These are phyloP conservation scores for Saturnispora diversa DNA, from an alignment of 805 yeast genomes.

Conservation along the genomic window DNA sequence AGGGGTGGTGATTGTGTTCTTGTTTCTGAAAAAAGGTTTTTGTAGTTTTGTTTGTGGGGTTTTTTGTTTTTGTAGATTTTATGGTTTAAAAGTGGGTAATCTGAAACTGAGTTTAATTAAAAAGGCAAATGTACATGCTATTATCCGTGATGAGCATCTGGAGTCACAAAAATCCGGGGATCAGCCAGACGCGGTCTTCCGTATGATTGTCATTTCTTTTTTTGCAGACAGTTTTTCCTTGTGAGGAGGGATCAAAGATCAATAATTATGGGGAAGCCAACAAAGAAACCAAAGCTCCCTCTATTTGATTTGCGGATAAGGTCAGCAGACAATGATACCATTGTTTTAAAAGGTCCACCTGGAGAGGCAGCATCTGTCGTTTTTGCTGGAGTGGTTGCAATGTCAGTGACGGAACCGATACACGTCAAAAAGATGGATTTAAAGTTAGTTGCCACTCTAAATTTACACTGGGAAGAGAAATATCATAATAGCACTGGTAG, in stretches of 20 bases:
- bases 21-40: constrained; percentile 44
- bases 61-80: neutral
- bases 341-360: constrained; percentile 71
- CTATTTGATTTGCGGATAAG: constrained; percentile 46
- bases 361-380: constrained; percentile 71
- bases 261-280: constrained; percentile 18
- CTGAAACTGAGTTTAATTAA: too few relatives aligned
- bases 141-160: too few relatives aligned
- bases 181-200: too few relatives aligned
- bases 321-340: constrained; percentile 66
- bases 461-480: constrained; percentile 57
- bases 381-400: constrained; percentile 67
- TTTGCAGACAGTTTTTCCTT: neutral
- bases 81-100: neutral
- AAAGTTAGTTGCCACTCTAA: constrained; percentile 57
- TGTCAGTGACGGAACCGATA: constrained; percentile 70
- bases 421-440: constrained; percentile 56
- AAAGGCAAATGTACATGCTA: too few relatives aligned
- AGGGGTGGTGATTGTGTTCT: constrained; percentile 92
- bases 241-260: neutral
- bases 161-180: too few relatives aligned
- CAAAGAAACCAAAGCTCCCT: constrained; percentile 26
- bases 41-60: constrained; percentile 18
- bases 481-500: constrained; percentile 38
- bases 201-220: too few relatives aligned